Base-by-base conservation (phyloP, 2,329 filamentous ascomycete genomes). In the Thelonectria discophora region DNA sequence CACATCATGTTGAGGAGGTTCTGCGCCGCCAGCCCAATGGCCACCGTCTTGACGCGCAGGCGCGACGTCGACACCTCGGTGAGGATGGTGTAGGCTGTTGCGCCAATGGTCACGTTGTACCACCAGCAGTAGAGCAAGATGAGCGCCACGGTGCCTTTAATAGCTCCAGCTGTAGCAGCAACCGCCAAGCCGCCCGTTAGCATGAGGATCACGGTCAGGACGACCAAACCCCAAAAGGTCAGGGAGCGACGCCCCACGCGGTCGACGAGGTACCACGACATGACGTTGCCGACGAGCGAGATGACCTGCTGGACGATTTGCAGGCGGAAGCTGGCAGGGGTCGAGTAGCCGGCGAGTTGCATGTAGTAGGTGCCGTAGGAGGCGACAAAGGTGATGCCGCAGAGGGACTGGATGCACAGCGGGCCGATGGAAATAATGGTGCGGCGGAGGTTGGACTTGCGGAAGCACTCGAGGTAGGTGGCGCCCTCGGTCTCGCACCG, bases 101-200 rank as follows among this genome's bases (percentile, higher is more conserved):
- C 66, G 32, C 66, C 66, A 18, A 66, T 66, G 42, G 66, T 66
- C 40, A 58, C 57, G 55, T 67, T 67, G 55, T 67, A 67, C 37
- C 60, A 62, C 13, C 50, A 66, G 55, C 62, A 65, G 58, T 66
- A 63, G 7, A 68, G n/a, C 2, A 66, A 50, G 5, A 68, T 55
- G 17, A 66, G 11, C 8, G 55, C 66, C 7, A 64, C 62, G 1
- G 60, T 65, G 15, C 62, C 62, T 56, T 65, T 67, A 55, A 65
- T 62, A 7, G 63, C 63, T 7, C 32, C 55, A 10, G 55, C 18
- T 2, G 63, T 62, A 15, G 47, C 65, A 20, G 51, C 60, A 9
- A 65, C 63, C 15, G 65, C 65, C 24, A 67, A 57, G 17, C 60
- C 63, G 27, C 63, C 65, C 5, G 58, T 63, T 3, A 67, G 37